These are phyloP conservation scores for Kurtzmaniella quercitrusa DNA, from an alignment of 1,139 yeast genomes.

Conservation along the genomic window DNA sequence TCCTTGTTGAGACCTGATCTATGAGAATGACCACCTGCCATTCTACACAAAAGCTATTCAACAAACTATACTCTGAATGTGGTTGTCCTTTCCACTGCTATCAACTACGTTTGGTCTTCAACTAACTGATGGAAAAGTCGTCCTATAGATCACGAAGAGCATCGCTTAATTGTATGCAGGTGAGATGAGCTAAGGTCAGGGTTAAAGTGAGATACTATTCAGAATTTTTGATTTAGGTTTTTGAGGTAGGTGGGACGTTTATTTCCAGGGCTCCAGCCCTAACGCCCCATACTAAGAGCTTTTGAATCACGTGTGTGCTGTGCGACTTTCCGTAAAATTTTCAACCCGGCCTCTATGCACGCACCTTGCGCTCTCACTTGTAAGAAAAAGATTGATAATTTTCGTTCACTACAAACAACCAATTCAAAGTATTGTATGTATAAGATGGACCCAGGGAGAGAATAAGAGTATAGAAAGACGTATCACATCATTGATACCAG, in stretches of 20 bases:
- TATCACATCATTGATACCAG: neutral
- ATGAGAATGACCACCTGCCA: constrained; percentile 76
- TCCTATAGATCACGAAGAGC: neutral
- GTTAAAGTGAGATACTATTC: neutral
- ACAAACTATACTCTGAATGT: neutral
- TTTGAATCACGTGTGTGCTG: neutral
- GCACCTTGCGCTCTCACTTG: constrained; percentile 2
- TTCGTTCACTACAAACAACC: constrained; percentile 1
- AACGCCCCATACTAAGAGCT: neutral
- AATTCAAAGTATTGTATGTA: constrained; percentile 5
- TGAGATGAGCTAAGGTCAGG: neutral
- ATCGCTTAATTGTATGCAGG: neutral
- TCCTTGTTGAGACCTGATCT: constrained; percentile 77
- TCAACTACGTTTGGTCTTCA: no score
- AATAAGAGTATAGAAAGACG: neutral
- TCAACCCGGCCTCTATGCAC: neutral
- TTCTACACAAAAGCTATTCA: constrained; percentile 15
- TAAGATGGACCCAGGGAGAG: neutral
- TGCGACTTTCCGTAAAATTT: neutral
- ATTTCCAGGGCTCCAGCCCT: neutral
- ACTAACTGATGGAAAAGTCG: neutral
- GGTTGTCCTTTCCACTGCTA: no score
- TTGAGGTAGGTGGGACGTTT: neutral
- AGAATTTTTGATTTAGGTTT: no score
- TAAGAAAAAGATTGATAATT: constrained; percentile 1